These are phyloP conservation scores for Colletotrichum cuscutae DNA, from an alignment of 2,329 filamentous ascomycete genomes.

Conservation along the genomic window DNA sequence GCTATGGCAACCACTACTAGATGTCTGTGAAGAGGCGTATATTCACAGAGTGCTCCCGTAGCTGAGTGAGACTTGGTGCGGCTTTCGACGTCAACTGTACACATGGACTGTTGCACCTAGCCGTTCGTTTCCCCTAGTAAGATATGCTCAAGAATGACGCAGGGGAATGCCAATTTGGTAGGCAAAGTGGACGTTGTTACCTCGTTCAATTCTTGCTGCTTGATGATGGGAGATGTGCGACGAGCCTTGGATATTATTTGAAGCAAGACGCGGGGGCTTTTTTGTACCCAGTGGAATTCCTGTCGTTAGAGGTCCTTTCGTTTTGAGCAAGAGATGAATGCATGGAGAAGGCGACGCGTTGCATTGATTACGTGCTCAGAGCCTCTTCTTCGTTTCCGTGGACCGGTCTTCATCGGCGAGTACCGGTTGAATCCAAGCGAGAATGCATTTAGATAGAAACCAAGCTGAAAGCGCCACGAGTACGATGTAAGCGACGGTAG, in stretches of 20 bases:
- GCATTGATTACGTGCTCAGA: constrained; percentile 13
- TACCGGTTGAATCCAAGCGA: constrained; percentile 43
- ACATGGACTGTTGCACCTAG: neutral
- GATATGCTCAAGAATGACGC: neutral
- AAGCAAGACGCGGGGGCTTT: neutral
- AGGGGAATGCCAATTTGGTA: neutral
- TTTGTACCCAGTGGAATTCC: constrained; percentile 22
- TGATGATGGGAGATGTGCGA: neutral
- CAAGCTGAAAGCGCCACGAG: constrained; percentile 64
- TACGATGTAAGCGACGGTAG: constrained; percentile 76
- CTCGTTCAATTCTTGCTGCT: constrained; percentile 1
- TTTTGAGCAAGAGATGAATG: constrained; percentile 24
- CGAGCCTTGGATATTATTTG: neutral
- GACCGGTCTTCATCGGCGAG: constrained; percentile 39
- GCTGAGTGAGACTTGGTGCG: neutral
- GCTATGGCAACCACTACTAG: constrained; percentile 34
- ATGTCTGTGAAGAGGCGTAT: neutral
- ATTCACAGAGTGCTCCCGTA: neutral
- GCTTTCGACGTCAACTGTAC: neutral
- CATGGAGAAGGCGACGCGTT: constrained; percentile 12
- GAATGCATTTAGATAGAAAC: constrained; percentile 53
- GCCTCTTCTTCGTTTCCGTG: constrained; percentile 52
- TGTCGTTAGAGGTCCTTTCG: constrained; percentile 24
- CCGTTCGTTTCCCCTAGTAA: neutral
- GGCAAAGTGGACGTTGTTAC: neutral